phyloP scores from a whole-genome alignment of 805 yeast genomes.

The Torulaspora delbrueckii region DNA sequence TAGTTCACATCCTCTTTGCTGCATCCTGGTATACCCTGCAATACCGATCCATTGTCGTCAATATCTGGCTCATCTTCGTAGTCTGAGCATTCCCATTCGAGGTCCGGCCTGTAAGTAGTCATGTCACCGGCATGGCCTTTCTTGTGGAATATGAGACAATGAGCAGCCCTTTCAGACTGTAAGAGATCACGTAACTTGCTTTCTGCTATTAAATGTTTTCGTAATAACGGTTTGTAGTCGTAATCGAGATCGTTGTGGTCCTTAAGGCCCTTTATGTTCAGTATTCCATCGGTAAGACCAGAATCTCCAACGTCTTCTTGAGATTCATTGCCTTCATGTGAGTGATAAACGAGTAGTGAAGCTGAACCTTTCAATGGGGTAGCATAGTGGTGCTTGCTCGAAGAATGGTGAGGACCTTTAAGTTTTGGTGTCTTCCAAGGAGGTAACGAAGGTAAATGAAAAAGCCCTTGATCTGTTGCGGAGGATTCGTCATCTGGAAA shows the following conservation, averaged over 20 bases:
- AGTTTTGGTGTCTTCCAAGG: conserved; percentile 28
- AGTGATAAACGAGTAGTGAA: conserved; percentile 12
- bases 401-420: conserved; percentile 6
- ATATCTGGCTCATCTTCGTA: conserved; percentile 4
- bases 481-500: not conserved
- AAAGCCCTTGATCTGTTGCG: conserved; percentile 1
- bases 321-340: conserved; percentile 4
- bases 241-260: conserved; percentile 10
- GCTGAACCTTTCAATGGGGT: conserved; percentile 24
- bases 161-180: conserved; percentile 29
- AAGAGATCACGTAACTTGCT: conserved; percentile 21
- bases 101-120: conserved; percentile 27
- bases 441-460: conserved; percentile 28
- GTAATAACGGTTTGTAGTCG: conserved; percentile 24
- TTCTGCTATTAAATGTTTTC: conserved; percentile 21
- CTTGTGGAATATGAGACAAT: conserved; percentile 29
- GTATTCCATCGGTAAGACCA: conserved; percentile 2
- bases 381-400: conserved; percentile 8
- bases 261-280: not conserved
- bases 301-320: conserved; percentile 1
- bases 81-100: conserved; percentile 24
- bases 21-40: conserved; percentile 16
- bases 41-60: conserved; percentile 4
- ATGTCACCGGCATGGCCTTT: conserved; percentile 11
- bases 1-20: conserved; percentile 13